These are phyloP conservation scores for Berberis thunbergii DNA, from an alignment of 164 flowering plant species.

Conservation along the genomic window DNA sequence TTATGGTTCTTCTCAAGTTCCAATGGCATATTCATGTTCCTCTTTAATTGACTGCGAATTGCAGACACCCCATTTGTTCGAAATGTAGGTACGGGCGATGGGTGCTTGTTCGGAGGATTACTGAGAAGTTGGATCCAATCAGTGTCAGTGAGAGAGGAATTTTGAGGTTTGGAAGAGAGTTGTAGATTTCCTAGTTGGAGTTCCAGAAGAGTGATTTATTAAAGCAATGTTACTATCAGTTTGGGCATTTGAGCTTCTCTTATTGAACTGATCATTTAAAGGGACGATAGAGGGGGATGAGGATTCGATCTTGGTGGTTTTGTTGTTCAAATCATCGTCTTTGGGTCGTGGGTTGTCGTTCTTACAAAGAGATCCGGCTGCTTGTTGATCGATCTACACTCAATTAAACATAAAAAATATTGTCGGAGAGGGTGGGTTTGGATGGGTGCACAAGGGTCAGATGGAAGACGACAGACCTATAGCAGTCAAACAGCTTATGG, in stretches of 20 bases:
- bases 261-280: constrained; percentile 83
- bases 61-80: constrained; percentile 32
- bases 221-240: constrained; percentile 9
- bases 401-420: constrained; percentile 6
- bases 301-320: constrained; percentile 18
- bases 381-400: constrained; percentile 88
- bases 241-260: constrained; percentile 27
- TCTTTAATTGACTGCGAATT: constrained; percentile 22
- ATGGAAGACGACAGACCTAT: constrained; percentile 39
- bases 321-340: constrained; percentile 24
- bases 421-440: constrained; percentile 63
- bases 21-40: constrained; percentile 24
- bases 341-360: constrained; percentile 37
- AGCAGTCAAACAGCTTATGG: constrained; percentile 57
- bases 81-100: constrained; percentile 6
- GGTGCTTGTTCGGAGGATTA: constrained; percentile 19
- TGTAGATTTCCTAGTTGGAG: neutral
- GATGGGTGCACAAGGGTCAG: constrained; percentile 47
- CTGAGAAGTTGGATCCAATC: constrained; percentile 88
- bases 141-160: constrained; percentile 33
- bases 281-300: constrained; percentile 23
- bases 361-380: constrained; percentile 78
- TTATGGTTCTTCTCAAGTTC: constrained; percentile 31
- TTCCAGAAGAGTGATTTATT: constrained; percentile 5
- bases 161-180: neutral